These are phyloP conservation scores for Chlamydomonas applanata DNA, from an alignment of 139 green algal genomes.

Conservation along the genomic window DNA sequence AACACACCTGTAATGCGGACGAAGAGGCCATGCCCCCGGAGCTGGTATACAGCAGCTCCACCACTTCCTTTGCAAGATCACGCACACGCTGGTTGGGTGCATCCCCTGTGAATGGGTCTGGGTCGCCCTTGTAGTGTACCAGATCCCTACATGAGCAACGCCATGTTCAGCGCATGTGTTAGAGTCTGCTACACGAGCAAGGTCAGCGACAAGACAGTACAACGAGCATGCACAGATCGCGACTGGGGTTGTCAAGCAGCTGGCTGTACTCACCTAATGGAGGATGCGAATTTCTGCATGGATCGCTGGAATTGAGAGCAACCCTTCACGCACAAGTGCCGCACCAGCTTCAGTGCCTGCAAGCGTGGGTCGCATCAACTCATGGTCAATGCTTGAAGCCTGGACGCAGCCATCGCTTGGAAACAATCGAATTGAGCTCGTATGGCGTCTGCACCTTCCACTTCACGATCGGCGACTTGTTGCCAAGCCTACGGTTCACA, in stretches of 20 bases:
- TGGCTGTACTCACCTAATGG: constrained; percentile 43
- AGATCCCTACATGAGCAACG: constrained; percentile 43
- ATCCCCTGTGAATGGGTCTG: constrained; percentile 61
- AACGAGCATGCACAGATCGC: no score
- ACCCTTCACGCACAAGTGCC: constrained; percentile 65
- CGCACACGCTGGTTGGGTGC: constrained; percentile 56
- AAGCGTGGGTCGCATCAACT: not conserved
- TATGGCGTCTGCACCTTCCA: constrained; percentile 60
- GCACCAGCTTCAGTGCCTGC: constrained; percentile 73
- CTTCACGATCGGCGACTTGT: constrained; percentile 68
- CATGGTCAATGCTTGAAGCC: no score
- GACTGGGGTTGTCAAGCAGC: no score
- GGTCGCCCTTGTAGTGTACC: constrained; percentile 52
- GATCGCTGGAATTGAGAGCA: constrained; percentile 55
- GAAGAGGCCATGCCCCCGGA: no score
- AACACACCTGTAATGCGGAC: no score
- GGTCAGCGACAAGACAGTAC: no score
- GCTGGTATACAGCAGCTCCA: constrained; percentile 57
- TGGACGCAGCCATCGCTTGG: not conserved
- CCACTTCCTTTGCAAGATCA: constrained; percentile 56
- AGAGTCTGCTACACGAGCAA: no score
- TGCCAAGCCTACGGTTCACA: constrained; percentile 47
- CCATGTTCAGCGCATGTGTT: not conserved
- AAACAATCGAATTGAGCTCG: not conserved
- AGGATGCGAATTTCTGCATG: constrained; percentile 51